A percentile compares a stretch with the other conserved stretches of the same genome.
These are phyloP conservation scores for Raphanus raphanistrum DNA, from an alignment of 345 rosid genomes.

Conservation along the genomic window DNA sequence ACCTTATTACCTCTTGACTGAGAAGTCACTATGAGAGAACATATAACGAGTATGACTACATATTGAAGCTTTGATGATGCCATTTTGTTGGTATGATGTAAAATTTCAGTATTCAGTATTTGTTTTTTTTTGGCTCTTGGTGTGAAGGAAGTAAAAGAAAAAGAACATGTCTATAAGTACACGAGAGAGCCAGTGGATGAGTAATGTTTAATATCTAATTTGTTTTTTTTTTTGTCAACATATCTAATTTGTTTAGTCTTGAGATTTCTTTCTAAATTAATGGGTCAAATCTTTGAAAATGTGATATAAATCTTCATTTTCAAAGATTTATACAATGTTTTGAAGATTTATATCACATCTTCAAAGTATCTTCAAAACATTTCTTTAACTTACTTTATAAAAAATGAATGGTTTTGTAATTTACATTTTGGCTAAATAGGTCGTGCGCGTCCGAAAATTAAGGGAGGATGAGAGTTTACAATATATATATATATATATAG, in stretches of 20 bases:
- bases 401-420: too few species aligned
- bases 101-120: neutral
- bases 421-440: too few species aligned
- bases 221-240: neutral
- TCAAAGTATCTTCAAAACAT: too few species aligned
- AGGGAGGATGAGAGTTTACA: too few species aligned
- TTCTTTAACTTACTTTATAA: too few species aligned
- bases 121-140: neutral
- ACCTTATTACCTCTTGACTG: conserved; percentile 5
- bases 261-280: neutral
- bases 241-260: neutral
- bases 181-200: neutral
- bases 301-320: neutral
- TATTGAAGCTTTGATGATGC: conserved; percentile 15
- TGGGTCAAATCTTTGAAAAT: neutral
- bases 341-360: too few species aligned
- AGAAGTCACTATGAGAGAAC: conserved; percentile 12
- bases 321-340: neutral
- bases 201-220: neutral
- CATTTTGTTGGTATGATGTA: conserved; percentile 25
- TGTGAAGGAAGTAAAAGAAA: neutral
- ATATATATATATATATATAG: too few species aligned
- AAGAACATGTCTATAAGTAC: neutral
- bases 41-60: neutral
- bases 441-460: too few species aligned